Evolutionary conservation across 345 rosid species (phyloP), one percentile per base, ranked within the genome.

Genomic region (Boechera divaricarpa): DNA sequence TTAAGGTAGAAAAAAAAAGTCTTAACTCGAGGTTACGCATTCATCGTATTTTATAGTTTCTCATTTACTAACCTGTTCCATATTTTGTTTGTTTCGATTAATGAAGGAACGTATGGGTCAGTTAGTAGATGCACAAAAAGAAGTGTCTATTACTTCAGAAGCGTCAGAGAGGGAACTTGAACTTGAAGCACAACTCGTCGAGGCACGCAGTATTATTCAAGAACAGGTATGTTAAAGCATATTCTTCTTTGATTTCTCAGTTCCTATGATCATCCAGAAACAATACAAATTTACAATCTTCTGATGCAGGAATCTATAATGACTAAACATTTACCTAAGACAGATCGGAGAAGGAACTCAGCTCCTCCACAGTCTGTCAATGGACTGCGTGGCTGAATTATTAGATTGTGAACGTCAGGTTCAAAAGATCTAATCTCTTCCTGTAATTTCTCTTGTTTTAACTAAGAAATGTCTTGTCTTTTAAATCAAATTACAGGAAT

Each of bases 101-200:
- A 55, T 75, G 73, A 58, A 80, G 83, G 83, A 80, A 16, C 80
- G 83, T 21, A 87, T 95, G 98, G 88, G 83, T 76, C 96, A 95
- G 67, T 80, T 95, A 76, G 94, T 88, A 81, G 97, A 95, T 81
- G 94, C 96, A 12, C 98, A 95, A 52, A 92, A 89, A 84, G 98
- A 78, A 63, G 90, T 97, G 65, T 89, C 88, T 51, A 93, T 95
- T 67, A 88, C 97, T 70, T 87, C 94, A 73, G 98, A 95, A 86
- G 99, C 89, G 10, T 86, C 97, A 18, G 98, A 95, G 86, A 88
- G 97, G 63, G 99, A 95, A 81, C 99, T 95, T 81, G 99, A 92
- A 78, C 99, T 95, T 26, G 97, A 92, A 89, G 99, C 98, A 72
- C 99, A 95, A 84, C 93, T 95, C 49, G 99, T 92, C 56, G 99